Percentiles rank a stretch among this genome's conserved stretches.
phyloP scores from a whole-genome alignment of 106 monocot species.

The Cymbidium sinense region DNA sequence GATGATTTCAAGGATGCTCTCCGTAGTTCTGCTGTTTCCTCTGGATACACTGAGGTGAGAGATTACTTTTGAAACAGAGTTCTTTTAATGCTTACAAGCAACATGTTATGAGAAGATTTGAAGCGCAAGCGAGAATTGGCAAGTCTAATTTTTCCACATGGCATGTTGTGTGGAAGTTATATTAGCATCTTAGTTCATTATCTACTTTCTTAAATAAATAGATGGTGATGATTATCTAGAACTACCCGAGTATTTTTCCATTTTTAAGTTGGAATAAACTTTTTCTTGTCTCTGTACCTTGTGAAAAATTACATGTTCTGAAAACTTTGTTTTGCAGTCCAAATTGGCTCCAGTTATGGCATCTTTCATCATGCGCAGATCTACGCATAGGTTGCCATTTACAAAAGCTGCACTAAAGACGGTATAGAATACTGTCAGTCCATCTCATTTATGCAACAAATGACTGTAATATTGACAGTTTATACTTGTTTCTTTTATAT shows the following conservation, averaged over 20 bases:
- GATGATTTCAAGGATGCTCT: conserved; percentile 87
- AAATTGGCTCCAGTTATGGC: conserved; percentile 63
- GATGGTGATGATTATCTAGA: neutral
- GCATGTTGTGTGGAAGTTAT: neutral
- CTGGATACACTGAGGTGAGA: conserved; percentile 71
- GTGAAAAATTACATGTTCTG: neutral
- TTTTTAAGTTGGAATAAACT: neutral
- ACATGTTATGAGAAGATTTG: neutral
- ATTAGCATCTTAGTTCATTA: neutral
- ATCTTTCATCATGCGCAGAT: conserved; percentile 83
- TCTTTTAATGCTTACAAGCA: neutral
- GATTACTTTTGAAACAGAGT: neutral
- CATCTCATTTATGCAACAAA: neutral
- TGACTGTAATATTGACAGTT: neutral
- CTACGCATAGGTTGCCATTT: conserved; percentile 50
- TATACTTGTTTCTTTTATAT: conserved; percentile 7
- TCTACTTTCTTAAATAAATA: neutral
- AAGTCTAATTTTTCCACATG: neutral
- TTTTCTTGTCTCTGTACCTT: neutral
- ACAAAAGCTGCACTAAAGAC: conserved; percentile 77
- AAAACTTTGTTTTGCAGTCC: conserved; percentile 37
- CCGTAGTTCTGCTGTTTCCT: conserved; percentile 45
- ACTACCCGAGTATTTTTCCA: neutral
- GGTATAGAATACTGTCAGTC: conserved; percentile 23
- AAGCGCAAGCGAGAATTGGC: neutral